Conservation (phyloP, 306 rosid genomes). For the Dryas octopetala region DNA sequence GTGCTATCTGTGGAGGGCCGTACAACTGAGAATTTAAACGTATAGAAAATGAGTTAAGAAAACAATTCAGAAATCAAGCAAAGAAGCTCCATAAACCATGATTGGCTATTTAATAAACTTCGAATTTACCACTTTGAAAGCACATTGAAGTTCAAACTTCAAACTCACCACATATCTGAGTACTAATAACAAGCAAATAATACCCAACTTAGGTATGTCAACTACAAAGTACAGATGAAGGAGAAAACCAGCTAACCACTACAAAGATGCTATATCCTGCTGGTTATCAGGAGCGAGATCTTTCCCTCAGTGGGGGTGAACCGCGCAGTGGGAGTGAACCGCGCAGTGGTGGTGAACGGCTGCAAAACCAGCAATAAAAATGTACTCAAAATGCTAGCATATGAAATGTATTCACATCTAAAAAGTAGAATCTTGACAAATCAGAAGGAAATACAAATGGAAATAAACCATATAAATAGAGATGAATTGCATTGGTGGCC, state of each 20-base stretch:
- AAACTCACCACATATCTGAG: conserved; percentile 21
- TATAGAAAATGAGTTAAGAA: neutral
- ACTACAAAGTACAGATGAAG: conserved; percentile 26
- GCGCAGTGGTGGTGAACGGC: conserved; percentile 61
- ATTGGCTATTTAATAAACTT: conserved; percentile 9
- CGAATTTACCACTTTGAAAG: conserved; percentile 5
- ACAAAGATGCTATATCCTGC: conserved; percentile 27
- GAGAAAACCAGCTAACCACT: conserved; percentile 37
- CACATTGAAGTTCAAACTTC: conserved; percentile 30
- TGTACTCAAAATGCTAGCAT: conserved; percentile 4
- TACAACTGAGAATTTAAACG: neutral
- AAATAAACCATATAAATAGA: neutral
- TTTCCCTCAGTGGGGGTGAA: conserved; percentile 55
- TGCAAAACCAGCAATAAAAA: conserved; percentile 34
- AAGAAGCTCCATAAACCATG: conserved; percentile 13
- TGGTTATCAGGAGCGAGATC: conserved; percentile 48
- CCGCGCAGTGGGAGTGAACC: conserved; percentile 25
- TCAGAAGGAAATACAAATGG: neutral
- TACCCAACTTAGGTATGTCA: conserved; percentile 19
- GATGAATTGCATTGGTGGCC: neutral
- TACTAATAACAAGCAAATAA: conserved; percentile 20
- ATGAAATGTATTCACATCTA: neutral
- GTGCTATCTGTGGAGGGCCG: too few relatives aligned
- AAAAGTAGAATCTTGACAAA: neutral
- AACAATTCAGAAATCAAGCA: neutral